phyloP scores from a whole-genome alignment of 2,329 filamentous ascomycete species.

The Colletotrichum eremochloae region DNA sequence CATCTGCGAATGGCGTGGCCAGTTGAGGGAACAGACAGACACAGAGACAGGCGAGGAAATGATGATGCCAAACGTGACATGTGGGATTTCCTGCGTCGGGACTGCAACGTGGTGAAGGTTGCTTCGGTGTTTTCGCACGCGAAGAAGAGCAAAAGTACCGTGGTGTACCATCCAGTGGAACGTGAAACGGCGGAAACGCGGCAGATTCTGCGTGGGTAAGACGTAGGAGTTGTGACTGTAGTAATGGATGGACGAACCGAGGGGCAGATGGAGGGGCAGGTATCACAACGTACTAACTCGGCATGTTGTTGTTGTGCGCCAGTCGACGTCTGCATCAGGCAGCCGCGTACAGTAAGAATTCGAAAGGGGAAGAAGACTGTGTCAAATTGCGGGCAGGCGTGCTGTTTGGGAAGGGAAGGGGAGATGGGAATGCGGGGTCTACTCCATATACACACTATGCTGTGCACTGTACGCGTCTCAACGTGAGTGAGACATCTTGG shows the following conservation, averaged over 20 bases:
- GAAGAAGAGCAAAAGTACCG: background rate
- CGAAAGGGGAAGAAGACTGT: background rate
- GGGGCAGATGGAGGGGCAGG: constrained; percentile 1
- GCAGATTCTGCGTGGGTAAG: background rate
- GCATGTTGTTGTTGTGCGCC: constrained; percentile 21
- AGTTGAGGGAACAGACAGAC: background rate
- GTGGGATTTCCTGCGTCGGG: background rate
- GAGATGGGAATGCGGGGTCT: background rate
- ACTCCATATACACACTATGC: background rate
- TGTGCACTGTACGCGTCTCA: background rate
- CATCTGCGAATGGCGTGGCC: background rate
- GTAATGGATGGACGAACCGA: background rate
- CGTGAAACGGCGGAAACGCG: background rate
- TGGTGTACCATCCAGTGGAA: background rate
- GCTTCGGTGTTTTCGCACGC: constrained; percentile 3
- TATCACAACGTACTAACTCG: constrained; percentile 27
- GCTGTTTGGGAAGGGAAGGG: background rate
- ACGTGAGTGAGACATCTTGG: background rate
- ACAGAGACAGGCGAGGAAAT: background rate
- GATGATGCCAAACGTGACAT: background rate
- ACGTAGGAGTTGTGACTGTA: background rate
- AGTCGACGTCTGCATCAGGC: constrained; percentile 26
- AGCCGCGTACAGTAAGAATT: constrained; percentile 33
- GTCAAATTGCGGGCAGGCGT: background rate
- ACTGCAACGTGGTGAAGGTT: constrained; percentile 8